Base-by-base conservation (phyloP, 1,284 basidiomycete genomes). In the Sparassis latifolia region DNA sequence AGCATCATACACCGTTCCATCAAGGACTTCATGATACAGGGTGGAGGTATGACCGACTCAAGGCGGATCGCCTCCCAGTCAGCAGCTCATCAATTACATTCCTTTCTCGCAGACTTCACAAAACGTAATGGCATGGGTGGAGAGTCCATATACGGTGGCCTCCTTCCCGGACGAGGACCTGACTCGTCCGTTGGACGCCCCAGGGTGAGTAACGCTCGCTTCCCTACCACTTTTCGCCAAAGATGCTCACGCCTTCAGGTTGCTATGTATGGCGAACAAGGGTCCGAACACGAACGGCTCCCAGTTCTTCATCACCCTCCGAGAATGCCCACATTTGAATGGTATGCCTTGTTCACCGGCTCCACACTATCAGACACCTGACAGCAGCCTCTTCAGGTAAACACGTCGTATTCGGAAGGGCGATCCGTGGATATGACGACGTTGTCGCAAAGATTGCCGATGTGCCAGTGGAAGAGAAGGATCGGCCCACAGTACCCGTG, bases 21-120 rank as follows among this genome's bases (percentile, higher is more conserved):
- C 53, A 75, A 80, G 28, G 77, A 83, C 55, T 95, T 96, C 67
- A 96, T 96, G 93, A 82, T 94, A 48, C 89, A 90, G 69, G 87
- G 82, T 41, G 87, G 87, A 69, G 84, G 82, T 85, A 56, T 48
- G 73, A 61, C 20, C 20, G 20, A 20, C 20, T 20, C 20, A 20
- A 20, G 20, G 20, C 20, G 20, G 20, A 1, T 20, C 20, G 20
- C 10, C 45, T 32, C 28, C 30, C 31, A 20, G 28, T 12, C 41
- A 49, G 40, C 44, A 40, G 31, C 41, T 49, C 40, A 12, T 4
- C 30, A 44, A 47, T n/a, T 38, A 28, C 33, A 29, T 37, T 7
- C 44, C 27, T 44, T 38, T 37, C 41, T 20, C 44, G 33, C 55
- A 87, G 84, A 88, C 66, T 84, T 89, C 58, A 85, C 83, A 2